phyloP scores from a whole-genome alignment of 2,329 filamentous ascomycete species.

The Remersonia thermophila region DNA sequence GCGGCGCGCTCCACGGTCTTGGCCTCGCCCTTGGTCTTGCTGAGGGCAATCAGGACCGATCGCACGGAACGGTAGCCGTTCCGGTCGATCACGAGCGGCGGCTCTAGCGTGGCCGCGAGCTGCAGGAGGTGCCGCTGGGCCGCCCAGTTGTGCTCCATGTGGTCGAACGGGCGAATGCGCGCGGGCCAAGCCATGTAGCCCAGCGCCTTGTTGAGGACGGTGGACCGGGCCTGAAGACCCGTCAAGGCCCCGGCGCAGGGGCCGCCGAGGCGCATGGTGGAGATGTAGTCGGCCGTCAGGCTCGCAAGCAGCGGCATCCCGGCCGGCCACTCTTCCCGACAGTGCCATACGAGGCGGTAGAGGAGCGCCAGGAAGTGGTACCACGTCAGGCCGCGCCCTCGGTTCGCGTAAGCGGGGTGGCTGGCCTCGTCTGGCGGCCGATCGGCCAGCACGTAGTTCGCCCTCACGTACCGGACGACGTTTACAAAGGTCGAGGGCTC shows the following conservation, averaged over 20 bases:
- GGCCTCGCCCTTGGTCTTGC: conserved; percentile 39
- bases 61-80: conserved; percentile 43
- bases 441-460: conserved; percentile 14
- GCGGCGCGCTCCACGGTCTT: conserved; percentile 35
- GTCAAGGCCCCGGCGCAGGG: conserved; percentile 16
- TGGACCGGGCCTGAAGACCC: conserved; percentile 21
- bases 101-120: conserved; percentile 35
- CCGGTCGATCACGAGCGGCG: conserved; percentile 38
- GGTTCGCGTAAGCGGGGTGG: conserved; percentile 1
- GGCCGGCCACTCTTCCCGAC: conserved; percentile 20
- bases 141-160: conserved; percentile 41
- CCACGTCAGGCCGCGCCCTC: conserved; percentile 9
- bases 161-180: conserved; percentile 18
- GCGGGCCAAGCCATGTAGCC: conserved; percentile 25
- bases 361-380: conserved; percentile 17
- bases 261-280: conserved; percentile 15
- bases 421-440: conserved; percentile 8
- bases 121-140: conserved; percentile 42
- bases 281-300: conserved; percentile 19
- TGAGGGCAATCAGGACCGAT: conserved; percentile 38
- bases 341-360: conserved; percentile 19
- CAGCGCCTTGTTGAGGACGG: conserved; percentile 31
- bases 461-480: conserved; percentile 24
- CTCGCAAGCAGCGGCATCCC: conserved; percentile 20
- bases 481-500: conserved; percentile 20